Evolutionary conservation across 192 early-diverging fungal species (phyloP).

Genomic region (Backusella australiensis): DNA sequence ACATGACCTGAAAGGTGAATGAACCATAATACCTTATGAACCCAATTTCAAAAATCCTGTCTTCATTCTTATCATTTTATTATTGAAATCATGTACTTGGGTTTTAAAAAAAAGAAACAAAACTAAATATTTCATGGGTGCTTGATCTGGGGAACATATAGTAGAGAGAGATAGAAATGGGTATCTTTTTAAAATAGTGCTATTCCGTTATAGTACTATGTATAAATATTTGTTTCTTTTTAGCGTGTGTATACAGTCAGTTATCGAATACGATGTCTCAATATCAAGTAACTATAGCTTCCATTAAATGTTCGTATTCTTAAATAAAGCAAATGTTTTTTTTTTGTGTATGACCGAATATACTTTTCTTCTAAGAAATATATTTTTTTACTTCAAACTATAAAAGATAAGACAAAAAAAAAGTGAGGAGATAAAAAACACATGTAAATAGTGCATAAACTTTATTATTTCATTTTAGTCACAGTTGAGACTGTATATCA

Average conservation of each 20-base stretch:
- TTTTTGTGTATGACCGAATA: neutral
- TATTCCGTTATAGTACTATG: neutral
- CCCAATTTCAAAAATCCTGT: neutral
- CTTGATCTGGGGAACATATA: neutral
- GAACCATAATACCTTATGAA: neutral
- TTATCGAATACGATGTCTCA: neutral
- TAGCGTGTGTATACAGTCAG: neutral
- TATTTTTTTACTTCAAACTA: too few relatives aligned
- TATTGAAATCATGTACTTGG: neutral
- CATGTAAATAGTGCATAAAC: neutral
- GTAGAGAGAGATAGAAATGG: neutral
- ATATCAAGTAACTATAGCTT: neutral
- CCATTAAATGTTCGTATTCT: neutral
- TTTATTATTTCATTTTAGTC: neutral
- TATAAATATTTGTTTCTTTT: neutral
- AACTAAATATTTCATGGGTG: neutral
- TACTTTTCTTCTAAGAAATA: neutral
- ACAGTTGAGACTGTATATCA: neutral
- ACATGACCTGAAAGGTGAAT: neutral
- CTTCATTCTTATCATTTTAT: neutral
- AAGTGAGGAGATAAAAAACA: neutral
- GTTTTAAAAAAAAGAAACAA: neutral
- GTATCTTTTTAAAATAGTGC: neutral
- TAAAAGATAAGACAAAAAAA: neutral
- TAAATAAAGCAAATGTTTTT: neutral